phyloP scores from a whole-genome alignment of 208 protist genomes.

The Borovskyia barvae region DNA sequence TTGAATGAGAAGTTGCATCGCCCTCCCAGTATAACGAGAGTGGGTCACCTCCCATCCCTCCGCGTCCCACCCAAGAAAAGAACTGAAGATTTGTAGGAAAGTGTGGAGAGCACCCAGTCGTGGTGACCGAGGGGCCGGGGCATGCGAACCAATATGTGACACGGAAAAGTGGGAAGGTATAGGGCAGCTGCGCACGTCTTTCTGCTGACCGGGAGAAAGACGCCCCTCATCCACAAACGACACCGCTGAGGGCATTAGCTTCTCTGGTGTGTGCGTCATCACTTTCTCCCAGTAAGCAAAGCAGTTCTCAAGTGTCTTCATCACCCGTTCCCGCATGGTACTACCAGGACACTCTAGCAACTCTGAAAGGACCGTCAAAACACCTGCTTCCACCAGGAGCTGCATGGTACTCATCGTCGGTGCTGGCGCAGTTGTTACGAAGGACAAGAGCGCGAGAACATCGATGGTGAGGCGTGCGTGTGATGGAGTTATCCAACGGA shows the following conservation, averaged over 20 bases:
- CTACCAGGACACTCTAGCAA: slow-evolving; percentile 10
- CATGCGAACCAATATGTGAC: background rate
- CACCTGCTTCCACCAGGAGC: slow-evolving; percentile 7
- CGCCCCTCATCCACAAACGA: no score
- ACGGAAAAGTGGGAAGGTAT: no score
- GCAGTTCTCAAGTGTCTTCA: slow-evolving; percentile 5
- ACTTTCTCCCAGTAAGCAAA: slow-evolving; percentile 15
- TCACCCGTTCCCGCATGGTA: slow-evolving; percentile 8
- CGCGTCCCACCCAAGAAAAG: slow-evolving; percentile 16
- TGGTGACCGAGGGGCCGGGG: background rate
- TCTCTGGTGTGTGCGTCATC: background rate
- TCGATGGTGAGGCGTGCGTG: slow-evolving; percentile 1
- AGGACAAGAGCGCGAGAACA: background rate
- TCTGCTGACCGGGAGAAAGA: no score
- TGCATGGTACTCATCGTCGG: background rate
- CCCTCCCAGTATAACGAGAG: slow-evolving; percentile 2
- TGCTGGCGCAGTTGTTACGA: background rate
- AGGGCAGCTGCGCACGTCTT: no score
- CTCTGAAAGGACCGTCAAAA: slow-evolving; percentile 5
- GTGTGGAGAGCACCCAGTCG: slow-evolving; percentile 7
- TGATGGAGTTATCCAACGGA: slow-evolving; percentile 2
- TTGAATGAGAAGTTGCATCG: slow-evolving; percentile 8
- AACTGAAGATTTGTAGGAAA: slow-evolving; percentile 2
- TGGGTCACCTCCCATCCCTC: slow-evolving; percentile 12
- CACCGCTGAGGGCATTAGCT: no score